Evolutionary conservation across 192 early-diverging fungal genomes (phyloP).

Genomic region (Mortierella hygrophila): DNA sequence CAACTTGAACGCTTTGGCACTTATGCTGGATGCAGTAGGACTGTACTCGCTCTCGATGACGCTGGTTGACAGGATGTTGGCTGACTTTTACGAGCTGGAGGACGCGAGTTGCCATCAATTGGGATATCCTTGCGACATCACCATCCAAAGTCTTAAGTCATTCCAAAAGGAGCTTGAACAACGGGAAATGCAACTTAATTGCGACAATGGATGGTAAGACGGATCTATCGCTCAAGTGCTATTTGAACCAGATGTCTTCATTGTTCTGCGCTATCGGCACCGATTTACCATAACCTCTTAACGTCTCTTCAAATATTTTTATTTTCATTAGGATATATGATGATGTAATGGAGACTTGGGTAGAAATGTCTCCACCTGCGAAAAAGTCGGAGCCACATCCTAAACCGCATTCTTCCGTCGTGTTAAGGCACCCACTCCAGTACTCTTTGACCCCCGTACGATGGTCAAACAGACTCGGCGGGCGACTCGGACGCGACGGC

Average conservation of each 20-base stretch:
- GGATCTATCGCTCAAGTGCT: neutral
- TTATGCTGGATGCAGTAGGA: conserved; percentile 35
- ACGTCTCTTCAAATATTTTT: neutral
- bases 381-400: neutral
- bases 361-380: conserved; percentile 6
- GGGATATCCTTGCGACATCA: conserved; percentile 17
- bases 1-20: conserved; percentile 31
- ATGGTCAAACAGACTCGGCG: neutral
- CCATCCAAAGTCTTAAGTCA: neutral
- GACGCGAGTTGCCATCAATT: neutral
- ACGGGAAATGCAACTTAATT: neutral
- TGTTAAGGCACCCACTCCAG: neutral
- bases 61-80: conserved; percentile 22
- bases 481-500: neutral
- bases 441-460: conserved; percentile 27
- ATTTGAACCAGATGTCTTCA: neutral
- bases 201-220: conserved; percentile 23
- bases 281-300: neutral
- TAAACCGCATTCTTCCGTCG: neutral
- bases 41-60: conserved; percentile 37
- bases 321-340: conserved; percentile 31
- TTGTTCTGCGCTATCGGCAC: neutral
- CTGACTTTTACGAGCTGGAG: conserved; percentile 4
- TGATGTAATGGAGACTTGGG: conserved; percentile 37
- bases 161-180: conserved; percentile 18